Conservation (phyloP, 495 filamentous ascomycete genomes). For the Neurospora hispaniola region DNA sequence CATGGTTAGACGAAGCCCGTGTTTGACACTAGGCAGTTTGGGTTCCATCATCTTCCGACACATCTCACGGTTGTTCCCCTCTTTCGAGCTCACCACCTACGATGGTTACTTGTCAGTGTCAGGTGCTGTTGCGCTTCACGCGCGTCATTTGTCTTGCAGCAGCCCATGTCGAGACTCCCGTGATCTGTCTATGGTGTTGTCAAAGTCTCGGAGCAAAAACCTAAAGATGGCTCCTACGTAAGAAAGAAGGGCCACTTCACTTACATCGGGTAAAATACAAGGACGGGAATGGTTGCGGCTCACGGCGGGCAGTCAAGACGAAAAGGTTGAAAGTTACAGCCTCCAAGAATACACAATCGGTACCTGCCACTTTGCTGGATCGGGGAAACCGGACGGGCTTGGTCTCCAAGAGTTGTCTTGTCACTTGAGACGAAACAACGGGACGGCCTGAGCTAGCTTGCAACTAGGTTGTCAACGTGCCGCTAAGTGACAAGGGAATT, state of each 20-base stretch:
- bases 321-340: background rate
- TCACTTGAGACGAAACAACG: background rate
- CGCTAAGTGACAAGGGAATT: background rate
- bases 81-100: background rate
- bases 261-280: background rate
- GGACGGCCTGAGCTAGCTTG: background rate
- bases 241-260: background rate
- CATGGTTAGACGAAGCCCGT: background rate
- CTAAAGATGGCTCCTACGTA: background rate
- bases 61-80: background rate
- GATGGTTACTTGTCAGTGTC: background rate
- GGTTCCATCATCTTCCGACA: background rate
- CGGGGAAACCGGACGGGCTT: background rate
- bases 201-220: background rate
- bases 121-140: slow-evolving; percentile 11
- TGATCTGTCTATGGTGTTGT: background rate
- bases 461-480: background rate
- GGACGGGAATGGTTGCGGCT: background rate
- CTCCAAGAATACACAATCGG: background rate
- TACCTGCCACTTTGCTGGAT: background rate
- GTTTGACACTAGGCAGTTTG: background rate
- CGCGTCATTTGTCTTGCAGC: slow-evolving; percentile 6
- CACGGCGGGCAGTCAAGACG: background rate
- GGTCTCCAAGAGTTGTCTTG: background rate
- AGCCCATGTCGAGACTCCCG: background rate